These are phyloP conservation scores for Colletotrichum sp. DNA, from an alignment of 2,329 filamentous ascomycete genomes.

Conservation along the genomic window DNA sequence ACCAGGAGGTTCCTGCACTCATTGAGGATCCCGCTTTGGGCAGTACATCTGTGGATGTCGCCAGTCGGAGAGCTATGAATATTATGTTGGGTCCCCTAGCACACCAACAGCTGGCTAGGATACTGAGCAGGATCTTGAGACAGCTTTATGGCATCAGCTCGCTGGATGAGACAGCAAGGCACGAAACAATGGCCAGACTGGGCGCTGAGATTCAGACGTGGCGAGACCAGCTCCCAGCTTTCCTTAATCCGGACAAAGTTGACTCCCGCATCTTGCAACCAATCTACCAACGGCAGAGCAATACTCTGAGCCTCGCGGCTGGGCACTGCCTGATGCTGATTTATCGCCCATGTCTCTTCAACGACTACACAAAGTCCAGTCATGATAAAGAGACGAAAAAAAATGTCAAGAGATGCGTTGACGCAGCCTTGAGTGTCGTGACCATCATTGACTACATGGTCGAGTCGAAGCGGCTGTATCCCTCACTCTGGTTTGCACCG, in stretches of 20 bases:
- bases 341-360: slow-evolving; percentile 39
- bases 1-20: slow-evolving; percentile 59
- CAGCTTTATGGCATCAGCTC: background rate
- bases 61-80: background rate
- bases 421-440: slow-evolving; percentile 41
- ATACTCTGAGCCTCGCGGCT: slow-evolving; percentile 43
- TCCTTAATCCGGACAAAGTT: background rate
- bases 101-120: slow-evolving; percentile 29
- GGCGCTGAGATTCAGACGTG: slow-evolving; percentile 4
- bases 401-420: slow-evolving; percentile 32
- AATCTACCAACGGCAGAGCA: slow-evolving; percentile 43
- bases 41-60: background rate
- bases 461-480: slow-evolving; percentile 32
- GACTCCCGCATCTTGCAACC: slow-evolving; percentile 27
- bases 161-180: background rate
- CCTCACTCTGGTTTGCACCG: slow-evolving; percentile 33
- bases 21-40: slow-evolving; percentile 50
- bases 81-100: slow-evolving; percentile 34
- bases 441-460: slow-evolving; percentile 41
- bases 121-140: background rate
- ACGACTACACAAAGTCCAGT: slow-evolving; percentile 28
- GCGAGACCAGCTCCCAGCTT: background rate
- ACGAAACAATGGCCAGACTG: slow-evolving; percentile 18
- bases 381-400: slow-evolving; percentile 2
- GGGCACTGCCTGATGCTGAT: slow-evolving; percentile 45